Evolutionary conservation across 345 rosid genomes (phyloP).

Genomic region (Citrus hindsii): DNA sequence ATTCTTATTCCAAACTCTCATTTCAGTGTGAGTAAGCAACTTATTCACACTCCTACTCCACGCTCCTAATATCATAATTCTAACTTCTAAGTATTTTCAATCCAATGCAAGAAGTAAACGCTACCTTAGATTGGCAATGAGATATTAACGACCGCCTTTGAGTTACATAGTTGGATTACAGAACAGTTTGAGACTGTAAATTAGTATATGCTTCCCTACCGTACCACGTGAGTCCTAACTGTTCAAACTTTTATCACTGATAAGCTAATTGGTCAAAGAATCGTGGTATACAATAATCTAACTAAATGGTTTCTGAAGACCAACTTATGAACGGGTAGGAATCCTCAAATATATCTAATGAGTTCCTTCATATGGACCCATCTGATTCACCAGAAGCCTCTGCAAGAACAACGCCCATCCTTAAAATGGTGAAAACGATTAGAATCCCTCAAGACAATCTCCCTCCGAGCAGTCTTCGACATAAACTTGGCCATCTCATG

Average conservation of each 20-base stretch:
- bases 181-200: neutral
- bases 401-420: conserved; percentile 69
- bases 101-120: too few species aligned
- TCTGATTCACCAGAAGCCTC: conserved; percentile 61
- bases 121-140: neutral
- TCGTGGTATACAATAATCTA: neutral
- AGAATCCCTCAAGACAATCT: conserved; percentile 65
- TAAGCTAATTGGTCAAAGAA: neutral
- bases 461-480: conserved; percentile 47
- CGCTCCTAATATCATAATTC: too few species aligned
- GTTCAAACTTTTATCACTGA: neutral
- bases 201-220: neutral
- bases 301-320: neutral
- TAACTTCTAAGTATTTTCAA: rapidly evolving
- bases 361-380: neutral
- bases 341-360: neutral
- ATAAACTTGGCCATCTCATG: conserved; percentile 73
- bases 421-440: conserved; percentile 69
- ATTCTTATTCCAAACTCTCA: too few species aligned
- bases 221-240: neutral
- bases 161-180: neutral
- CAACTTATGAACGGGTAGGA: neutral
- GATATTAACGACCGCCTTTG: neutral
- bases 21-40: too few species aligned
- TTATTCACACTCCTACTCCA: too few species aligned